Percentiles rank a stretch among this genome's conserved stretches.
Evolutionary conservation across 345 rosid genomes (phyloP).

Genomic region (Euphorbia lathyris): DNA sequence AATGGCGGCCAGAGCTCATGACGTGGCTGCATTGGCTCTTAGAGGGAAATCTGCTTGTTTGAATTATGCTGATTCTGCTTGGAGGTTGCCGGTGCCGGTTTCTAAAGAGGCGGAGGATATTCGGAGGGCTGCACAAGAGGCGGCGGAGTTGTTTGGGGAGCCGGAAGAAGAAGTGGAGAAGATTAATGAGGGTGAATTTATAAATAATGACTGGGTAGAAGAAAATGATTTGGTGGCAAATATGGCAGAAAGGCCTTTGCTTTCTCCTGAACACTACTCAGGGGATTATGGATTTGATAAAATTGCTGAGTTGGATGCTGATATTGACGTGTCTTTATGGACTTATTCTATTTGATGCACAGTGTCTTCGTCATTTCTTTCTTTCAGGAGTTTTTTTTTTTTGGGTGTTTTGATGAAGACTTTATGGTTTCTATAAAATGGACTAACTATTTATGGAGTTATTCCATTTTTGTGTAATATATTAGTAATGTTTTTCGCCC

Average conservation of each 20-base stretch:
- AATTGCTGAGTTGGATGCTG: too few species aligned
- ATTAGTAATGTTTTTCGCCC: too few species aligned
- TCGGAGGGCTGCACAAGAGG: constrained; percentile 46
- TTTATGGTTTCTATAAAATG: too few species aligned
- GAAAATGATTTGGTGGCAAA: too few species aligned
- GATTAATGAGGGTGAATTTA: constrained; percentile 14
- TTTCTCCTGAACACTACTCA: constrained; percentile 52
- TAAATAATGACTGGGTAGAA: constrained; percentile 18
- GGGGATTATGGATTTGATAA: constrained; percentile 5
- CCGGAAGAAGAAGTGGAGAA: constrained; percentile 17
- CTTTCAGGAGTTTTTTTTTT: too few species aligned
- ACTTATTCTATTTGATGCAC: constrained; percentile 13
- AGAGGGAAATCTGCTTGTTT: constrained; percentile 67
- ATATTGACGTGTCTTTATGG: constrained; percentile 7
- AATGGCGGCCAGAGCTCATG: constrained; percentile 83
- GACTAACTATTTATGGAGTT: too few species aligned
- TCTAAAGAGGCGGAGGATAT: constrained; percentile 45
- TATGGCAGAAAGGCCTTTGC: constrained; percentile 58
- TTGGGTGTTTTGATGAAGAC: too few species aligned
- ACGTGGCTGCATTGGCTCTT: constrained; percentile 64
- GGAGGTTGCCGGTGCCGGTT: constrained; percentile 57
- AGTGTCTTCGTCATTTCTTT: too few species aligned
- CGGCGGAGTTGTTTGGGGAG: constrained; percentile 47
- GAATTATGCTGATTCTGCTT: constrained; percentile 65
- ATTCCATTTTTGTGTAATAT: too few species aligned